These are phyloP conservation scores for Gymnopilus dilepis DNA, from an alignment of 768 basidiomycete species.

Conservation along the genomic window DNA sequence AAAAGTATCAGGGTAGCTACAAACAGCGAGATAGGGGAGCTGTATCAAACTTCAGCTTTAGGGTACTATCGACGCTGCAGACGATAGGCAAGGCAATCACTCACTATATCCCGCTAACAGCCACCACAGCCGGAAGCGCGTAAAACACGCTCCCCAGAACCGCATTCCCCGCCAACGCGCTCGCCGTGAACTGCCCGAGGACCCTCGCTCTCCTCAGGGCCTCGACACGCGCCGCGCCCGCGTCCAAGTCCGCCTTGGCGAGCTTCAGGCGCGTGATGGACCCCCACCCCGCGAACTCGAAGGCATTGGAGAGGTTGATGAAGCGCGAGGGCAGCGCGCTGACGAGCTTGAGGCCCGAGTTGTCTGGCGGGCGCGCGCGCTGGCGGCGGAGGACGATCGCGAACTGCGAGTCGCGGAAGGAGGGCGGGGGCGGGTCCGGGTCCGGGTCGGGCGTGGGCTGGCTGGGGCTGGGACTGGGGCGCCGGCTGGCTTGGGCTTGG, in stretches of 20 bases:
- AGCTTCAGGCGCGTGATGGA: slow-evolving; percentile 53
- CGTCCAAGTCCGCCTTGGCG: slow-evolving; percentile 43
- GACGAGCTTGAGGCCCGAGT: slow-evolving; percentile 45
- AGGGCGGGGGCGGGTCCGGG: slow-evolving; percentile 35
- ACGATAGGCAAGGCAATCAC: slow-evolving; percentile 27
- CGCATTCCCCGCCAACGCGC: slow-evolving; percentile 70
- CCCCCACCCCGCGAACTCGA: slow-evolving; percentile 80
- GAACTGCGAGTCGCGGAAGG: slow-evolving; percentile 54
- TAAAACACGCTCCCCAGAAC: slow-evolving; percentile 75
- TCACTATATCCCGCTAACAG: slow-evolving; percentile 66
- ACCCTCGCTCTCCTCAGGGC: slow-evolving; percentile 39
- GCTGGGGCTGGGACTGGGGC: no score
- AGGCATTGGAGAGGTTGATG: slow-evolving; percentile 62
- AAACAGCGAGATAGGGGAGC: slow-evolving; percentile 73
- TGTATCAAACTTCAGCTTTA: slow-evolving; percentile 28
- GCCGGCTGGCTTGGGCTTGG: no score
- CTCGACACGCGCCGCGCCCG: slow-evolving; percentile 37
- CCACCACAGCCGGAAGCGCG: slow-evolving; percentile 67
- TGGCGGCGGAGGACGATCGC: slow-evolving; percentile 67
- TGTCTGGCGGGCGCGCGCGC: slow-evolving; percentile 49
- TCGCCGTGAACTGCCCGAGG: slow-evolving; percentile 68
- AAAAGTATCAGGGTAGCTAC: slow-evolving; percentile 65
- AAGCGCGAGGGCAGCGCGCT: slow-evolving; percentile 60
- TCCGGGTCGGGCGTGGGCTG: neutral
- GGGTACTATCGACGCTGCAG: neutral